phyloP scores from a whole-genome alignment of 2,329 filamentous ascomycete species.

The Huntiella decipiens region DNA sequence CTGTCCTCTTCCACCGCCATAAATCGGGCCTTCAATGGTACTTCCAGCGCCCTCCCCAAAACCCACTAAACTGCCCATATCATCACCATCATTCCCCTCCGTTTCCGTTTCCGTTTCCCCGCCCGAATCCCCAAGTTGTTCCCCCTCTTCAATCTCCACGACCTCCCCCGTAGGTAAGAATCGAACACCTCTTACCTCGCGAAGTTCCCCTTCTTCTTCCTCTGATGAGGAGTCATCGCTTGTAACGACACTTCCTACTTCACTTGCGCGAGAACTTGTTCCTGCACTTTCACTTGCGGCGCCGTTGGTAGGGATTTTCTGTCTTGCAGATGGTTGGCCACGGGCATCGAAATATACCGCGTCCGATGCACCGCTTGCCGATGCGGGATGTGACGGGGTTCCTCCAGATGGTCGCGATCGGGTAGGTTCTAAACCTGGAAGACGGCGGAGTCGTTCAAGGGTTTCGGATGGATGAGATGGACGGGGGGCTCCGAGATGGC shows the following conservation, averaged over 20 bases:
- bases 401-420: not conserved
- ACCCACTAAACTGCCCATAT: slow-evolving; percentile 64
- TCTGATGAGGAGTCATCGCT: no score
- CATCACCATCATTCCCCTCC: slow-evolving; percentile 51
- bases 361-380: slow-evolving; percentile 8
- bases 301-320: slow-evolving; percentile 76
- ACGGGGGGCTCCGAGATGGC: slow-evolving; percentile 80
- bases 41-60: slow-evolving; percentile 85
- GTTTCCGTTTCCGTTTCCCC: slow-evolving; percentile 24
- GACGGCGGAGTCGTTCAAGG: slow-evolving; percentile 16
- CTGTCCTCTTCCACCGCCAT: slow-evolving; percentile 25
- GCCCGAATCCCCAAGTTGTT: slow-evolving; percentile 27
- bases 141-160: slow-evolving; percentile 16
- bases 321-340: slow-evolving; percentile 45
- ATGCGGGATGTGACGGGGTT: no score
- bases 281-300: slow-evolving; percentile 64
- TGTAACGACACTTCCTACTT: no score
- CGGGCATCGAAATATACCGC: slow-evolving; percentile 62
- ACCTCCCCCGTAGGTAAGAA: not conserved
- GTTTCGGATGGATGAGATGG: slow-evolving; percentile 57
- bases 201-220: no score
- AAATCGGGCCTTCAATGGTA: slow-evolving; percentile 62
- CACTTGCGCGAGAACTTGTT: no score
- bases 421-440: not conserved
- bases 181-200: not conserved